phyloP scores from a whole-genome alignment of 176 grass and related monocot species.

The Bothriochloa decipiens region DNA sequence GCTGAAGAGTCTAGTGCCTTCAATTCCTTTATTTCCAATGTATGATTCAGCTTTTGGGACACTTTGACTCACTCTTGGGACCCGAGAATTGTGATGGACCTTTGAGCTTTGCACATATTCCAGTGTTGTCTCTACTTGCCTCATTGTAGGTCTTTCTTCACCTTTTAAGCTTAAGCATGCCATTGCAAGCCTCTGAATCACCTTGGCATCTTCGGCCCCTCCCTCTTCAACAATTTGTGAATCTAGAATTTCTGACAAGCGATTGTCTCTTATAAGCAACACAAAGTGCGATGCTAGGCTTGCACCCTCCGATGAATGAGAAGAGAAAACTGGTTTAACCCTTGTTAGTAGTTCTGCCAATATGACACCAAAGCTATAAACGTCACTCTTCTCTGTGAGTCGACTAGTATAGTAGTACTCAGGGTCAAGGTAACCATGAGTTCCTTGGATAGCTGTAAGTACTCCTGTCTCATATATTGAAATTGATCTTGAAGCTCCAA shows the following conservation, averaged over 20 bases:
- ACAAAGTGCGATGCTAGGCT: slow-evolving; percentile 44
- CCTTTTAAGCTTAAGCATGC: slow-evolving; percentile 50
- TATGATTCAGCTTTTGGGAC: not conserved
- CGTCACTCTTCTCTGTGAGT: slow-evolving; percentile 49
- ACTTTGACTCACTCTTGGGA: not conserved
- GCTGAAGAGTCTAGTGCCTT: slow-evolving; percentile 47
- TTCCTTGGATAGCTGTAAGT: slow-evolving; percentile 44
- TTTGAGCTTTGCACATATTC: slow-evolving; percentile 36
- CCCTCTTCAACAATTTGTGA: slow-evolving; percentile 42
- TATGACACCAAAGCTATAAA: slow-evolving; percentile 52
- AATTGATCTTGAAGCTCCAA: slow-evolving; percentile 57
- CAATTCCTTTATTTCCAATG: not conserved
- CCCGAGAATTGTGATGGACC: not conserved
- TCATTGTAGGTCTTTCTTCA: slow-evolving; percentile 48
- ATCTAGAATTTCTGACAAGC: slow-evolving; percentile 43
- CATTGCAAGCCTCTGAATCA: slow-evolving; percentile 16
- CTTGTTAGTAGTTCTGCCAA: slow-evolving; percentile 47
- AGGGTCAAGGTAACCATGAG: slow-evolving; percentile 52
- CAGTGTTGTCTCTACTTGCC: slow-evolving; percentile 43
- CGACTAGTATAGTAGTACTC: slow-evolving; percentile 53
- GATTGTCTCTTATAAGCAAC: slow-evolving; percentile 17
- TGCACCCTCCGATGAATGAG: not conserved
- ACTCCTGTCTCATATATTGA: slow-evolving; percentile 44
- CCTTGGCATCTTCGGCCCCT: not conserved
- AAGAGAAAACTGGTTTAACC: slow-evolving; percentile 36